Percentiles rank a stretch among this genome's conserved stretches.
Evolutionary conservation across 1,284 basidiomycete genomes (phyloP).

Genomic region (Sporisorium graminicola): DNA sequence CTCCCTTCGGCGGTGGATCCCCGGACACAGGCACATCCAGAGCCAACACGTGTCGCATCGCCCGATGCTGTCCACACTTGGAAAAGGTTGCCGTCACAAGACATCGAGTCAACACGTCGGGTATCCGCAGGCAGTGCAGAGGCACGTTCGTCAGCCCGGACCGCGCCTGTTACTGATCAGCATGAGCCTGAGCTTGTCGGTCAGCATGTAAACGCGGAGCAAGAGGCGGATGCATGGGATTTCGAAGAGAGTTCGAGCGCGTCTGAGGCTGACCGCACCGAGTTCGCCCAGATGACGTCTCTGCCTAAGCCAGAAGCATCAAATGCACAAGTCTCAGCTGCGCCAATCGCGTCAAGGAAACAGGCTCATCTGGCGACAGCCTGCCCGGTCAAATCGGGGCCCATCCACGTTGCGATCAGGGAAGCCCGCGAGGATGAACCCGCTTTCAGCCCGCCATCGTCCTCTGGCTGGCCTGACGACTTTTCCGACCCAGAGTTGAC

Average conservation of each 20-base stretch:
- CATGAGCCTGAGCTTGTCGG: not conserved
- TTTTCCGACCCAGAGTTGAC: conserved; percentile 28
- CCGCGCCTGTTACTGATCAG: not conserved
- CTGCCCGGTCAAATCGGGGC: not conserved
- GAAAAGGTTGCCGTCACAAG: not conserved
- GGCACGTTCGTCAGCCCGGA: not conserved
- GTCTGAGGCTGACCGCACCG: conserved; percentile 27
- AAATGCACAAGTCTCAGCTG: not conserved
- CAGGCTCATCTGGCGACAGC: not conserved
- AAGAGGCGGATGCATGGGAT: conserved; percentile 40
- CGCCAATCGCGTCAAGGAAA: not conserved
- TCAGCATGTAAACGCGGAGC: conserved; percentile 7
- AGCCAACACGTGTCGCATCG: not conserved
- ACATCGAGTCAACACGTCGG: not conserved
- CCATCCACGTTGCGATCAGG: not conserved
- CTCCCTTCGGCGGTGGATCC: not conserved
- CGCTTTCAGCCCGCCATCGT: conserved; percentile 12
- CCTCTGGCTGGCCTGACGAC: conserved; percentile 26
- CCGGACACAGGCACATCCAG: not conserved
- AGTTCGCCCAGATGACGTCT: conserved; percentile 11
- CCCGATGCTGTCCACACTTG: not conserved
- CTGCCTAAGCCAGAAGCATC: not conserved
- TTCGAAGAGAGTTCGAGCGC: conserved; percentile 39
- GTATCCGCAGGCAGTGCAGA: not conserved
- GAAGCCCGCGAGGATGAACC: not conserved